Evolutionary conservation across 2,329 filamentous ascomycete genomes (phyloP).

Genomic region (Sclerotinia trifoliorum): DNA sequence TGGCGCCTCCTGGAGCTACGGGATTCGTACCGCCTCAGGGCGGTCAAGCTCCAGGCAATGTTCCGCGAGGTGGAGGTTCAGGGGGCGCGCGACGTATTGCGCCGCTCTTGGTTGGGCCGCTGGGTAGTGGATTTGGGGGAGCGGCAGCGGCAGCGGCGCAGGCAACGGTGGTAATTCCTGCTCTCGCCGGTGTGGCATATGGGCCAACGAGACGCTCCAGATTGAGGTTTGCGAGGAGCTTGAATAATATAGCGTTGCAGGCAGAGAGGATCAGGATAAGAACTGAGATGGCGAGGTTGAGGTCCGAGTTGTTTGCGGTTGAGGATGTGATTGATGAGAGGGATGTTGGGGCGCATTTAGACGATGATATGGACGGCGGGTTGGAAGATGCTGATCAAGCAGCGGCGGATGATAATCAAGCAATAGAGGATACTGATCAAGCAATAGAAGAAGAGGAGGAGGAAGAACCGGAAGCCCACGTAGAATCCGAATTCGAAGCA

Average conservation of each 20-base stretch:
- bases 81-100: background rate
- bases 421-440: too few relatives aligned
- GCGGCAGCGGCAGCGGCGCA: background rate
- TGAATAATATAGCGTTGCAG: background rate
- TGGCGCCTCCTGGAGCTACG: too few relatives aligned
- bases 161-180: background rate
- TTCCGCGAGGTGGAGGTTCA: background rate
- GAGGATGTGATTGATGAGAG: background rate
- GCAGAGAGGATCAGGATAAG: background rate
- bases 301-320: background rate
- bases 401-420: too few relatives aligned
- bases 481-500: too few relatives aligned
- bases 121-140: background rate
- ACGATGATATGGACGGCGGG: too few relatives aligned
- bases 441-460: too few relatives aligned
- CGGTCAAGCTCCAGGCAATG: background rate
- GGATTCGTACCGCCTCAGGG: background rate
- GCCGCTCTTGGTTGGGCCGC: background rate
- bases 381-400: background rate
- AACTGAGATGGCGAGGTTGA: background rate
- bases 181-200: too few relatives aligned
- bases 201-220: background rate
- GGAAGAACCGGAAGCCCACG: too few relatives aligned
- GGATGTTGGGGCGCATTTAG: too few relatives aligned
- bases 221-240: background rate